Evolutionary conservation across 2,329 filamentous ascomycete species (phyloP), one percentile per base, ranked within the genome.

Genomic region (Ophiosphaerella korrae): DNA sequence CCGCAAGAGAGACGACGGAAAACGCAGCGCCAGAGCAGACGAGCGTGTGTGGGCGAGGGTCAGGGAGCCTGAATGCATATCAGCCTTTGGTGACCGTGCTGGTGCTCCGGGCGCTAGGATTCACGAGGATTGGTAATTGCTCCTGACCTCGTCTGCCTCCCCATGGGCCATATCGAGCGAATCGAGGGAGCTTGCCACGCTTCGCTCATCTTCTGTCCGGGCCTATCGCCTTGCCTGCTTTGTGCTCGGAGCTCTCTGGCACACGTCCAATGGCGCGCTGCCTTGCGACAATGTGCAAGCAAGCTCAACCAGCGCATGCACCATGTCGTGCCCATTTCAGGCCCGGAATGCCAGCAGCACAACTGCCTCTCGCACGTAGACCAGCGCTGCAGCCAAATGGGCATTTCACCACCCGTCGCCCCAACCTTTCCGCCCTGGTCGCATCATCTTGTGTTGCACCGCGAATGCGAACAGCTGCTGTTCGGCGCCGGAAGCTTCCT

Each of bases 51-150:
- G 50, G 45, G 52, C 32, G 49, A 50, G 54, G 48, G 58, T 60
- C 58, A 58, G 49, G 51, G 48, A 62, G 53, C 60, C 61, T 57
- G 18, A 3, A 21, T 70, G 66, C 66, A 69, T 63, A 58, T 58
- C 55, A 60, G 57, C 54, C 52, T 51, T 49, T 48, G 44, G 51
- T 62, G 64, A 55, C 64, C 64, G 63, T 68, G 66, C 64, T 53
- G 26, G 63, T 69, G 66, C 67, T 57, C 60, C 60, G 58, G 62
- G 55, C 68, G 69, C 70, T 69, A 72, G 55, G 24, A 56, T 58
- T 45, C 47, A 67, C 62, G 53, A 54, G 67, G 66, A 70, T 71
- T 66, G 64, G 66, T 67, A 67, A 66, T 64, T 51, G 47, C 64
- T 64, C 58, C 56, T 58, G 55, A 56, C 32, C 54, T 48, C 41